Evolutionary conservation across 345 rosid genomes (phyloP), one percentile per base, ranked within the genome.

Genomic region (Lepidium aucheri): DNA sequence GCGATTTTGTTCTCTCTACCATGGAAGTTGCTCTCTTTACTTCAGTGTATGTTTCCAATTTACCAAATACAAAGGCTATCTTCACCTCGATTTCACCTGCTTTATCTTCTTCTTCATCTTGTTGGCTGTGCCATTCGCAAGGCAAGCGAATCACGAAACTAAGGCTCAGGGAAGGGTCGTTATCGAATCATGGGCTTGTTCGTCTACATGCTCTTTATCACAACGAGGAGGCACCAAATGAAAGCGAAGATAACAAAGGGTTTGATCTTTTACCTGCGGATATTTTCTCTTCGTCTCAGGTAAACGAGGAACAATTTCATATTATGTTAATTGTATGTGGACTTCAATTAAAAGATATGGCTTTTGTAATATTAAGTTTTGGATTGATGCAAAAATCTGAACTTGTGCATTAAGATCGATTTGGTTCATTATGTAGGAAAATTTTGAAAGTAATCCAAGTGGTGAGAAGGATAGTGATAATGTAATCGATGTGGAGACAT

Each of bases 1-100:
- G 65, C 22, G 65, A 63, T 17, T 46, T 28, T 55, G 33, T 39
- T 55, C 13, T 47, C 46, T 40, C 24, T 10, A 24, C 67, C 57
- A 84, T 89, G 98, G 96, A 86, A 10, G 53, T 40, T 55, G 60
- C 88, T 45, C 60, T 82, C 5, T 78, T 83, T 53, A 77, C 74
- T 60, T 74, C 83, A 16, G 34, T 55, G 20, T 55, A 74, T 46
- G 16, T 72, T 63, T 74, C 83, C 59, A 79, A 64, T 30, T 59
- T 78, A 60, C 77, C 82, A 14, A 86, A 77, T 38, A n/a, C 82
- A 14, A 50, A 36, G 53, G 70, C 70, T 46, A 47, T 18, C 33
- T 50, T 69, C 30, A 74, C 66, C 62, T 44, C 50, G n/a, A 61
- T 13, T 45, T 65, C 81, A 53, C 41, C 74, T 15, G 24, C 79